Conservation (phyloP, 164 flowering plant species). For the Warburgia ugandensis region DNA sequence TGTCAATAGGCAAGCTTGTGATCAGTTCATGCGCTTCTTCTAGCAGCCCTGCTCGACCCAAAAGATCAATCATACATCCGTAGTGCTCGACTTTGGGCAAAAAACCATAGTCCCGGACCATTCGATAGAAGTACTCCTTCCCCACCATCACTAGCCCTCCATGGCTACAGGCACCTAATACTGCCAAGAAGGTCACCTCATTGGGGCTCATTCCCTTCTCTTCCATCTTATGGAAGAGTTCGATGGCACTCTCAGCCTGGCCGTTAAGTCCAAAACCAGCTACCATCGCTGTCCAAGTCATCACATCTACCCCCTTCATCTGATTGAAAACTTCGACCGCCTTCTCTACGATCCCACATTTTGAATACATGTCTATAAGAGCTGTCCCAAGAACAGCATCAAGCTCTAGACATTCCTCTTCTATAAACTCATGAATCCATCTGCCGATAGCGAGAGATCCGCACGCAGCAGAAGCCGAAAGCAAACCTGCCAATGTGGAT, state of each 20-base stretch:
- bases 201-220: slow-evolving; percentile 30
- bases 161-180: slow-evolving; percentile 43
- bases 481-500: slow-evolving; percentile 38
- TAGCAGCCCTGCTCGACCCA: slow-evolving; percentile 44
- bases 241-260: slow-evolving; percentile 26
- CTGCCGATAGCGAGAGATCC: slow-evolving; percentile 23
- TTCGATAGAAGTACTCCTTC: slow-evolving; percentile 25
- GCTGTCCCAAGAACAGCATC: slow-evolving; percentile 41
- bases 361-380: slow-evolving; percentile 39
- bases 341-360: slow-evolving; percentile 50
- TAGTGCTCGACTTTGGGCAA: slow-evolving; percentile 37
- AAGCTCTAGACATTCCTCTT: slow-evolving; percentile 19
- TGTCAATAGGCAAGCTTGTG: slow-evolving; percentile 27
- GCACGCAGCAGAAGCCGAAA: slow-evolving; percentile 34
- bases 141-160: slow-evolving; percentile 48
- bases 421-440: slow-evolving; percentile 19
- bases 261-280: slow-evolving; percentile 38
- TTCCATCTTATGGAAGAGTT: slow-evolving; percentile 30
- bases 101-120: slow-evolving; percentile 24
- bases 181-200: slow-evolving; percentile 37
- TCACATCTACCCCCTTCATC: slow-evolving; percentile 33
- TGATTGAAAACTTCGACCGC: slow-evolving; percentile 36
- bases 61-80: slow-evolving; percentile 43
- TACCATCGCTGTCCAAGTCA: slow-evolving; percentile 48
- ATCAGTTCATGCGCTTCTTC: slow-evolving; percentile 39